Evolutionary conservation across 192 early-diverging fungal genomes (phyloP).

Genomic region (Dissophora ornata): DNA sequence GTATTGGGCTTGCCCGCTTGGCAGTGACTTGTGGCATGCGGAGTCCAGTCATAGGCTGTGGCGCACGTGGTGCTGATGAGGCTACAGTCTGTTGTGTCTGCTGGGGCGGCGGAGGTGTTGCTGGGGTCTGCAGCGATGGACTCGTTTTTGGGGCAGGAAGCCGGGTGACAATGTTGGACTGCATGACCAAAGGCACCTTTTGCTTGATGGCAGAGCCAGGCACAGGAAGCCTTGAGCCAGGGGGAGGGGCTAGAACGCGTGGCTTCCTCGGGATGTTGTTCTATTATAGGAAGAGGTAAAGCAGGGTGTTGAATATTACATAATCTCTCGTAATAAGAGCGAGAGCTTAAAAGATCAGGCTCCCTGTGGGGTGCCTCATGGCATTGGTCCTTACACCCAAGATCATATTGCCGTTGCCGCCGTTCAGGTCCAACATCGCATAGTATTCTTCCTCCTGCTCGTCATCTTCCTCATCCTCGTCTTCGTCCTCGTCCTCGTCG

Average conservation of each 20-base stretch:
- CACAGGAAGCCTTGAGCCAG: slow-evolving; percentile 40
- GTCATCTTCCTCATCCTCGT: slow-evolving; percentile 28
- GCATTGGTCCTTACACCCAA: slow-evolving; percentile 36
- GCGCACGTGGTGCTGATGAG: not conserved
- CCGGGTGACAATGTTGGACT: slow-evolving; percentile 24
- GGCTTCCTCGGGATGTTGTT: slow-evolving; percentile 53
- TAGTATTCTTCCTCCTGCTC: slow-evolving; percentile 48
- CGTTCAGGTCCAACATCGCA: slow-evolving; percentile 47
- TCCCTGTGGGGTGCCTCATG: no score
- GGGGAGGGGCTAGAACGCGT: slow-evolving; percentile 32
- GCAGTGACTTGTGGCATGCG: slow-evolving; percentile 27
- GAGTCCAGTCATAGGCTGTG: slow-evolving; percentile 11
- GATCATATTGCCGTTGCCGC: slow-evolving; percentile 47
- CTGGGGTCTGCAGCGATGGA: not conserved
- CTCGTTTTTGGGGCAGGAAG: slow-evolving; percentile 3
- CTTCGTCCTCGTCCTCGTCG: slow-evolving; percentile 23
- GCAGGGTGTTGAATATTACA: not conserved
- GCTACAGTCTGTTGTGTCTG: slow-evolving; percentile 2
- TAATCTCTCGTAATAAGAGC: not conserved
- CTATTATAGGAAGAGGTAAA: slow-evolving; percentile 7
- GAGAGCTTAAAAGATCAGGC: not conserved
- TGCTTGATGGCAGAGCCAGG: slow-evolving; percentile 16
- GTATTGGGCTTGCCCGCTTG: not conserved
- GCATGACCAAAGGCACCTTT: slow-evolving; percentile 29
- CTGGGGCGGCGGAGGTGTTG: slow-evolving; percentile 9